phyloP scores from a whole-genome alignment of 108 stramenopile genomes.

The Fragilaria radians region DNA sequence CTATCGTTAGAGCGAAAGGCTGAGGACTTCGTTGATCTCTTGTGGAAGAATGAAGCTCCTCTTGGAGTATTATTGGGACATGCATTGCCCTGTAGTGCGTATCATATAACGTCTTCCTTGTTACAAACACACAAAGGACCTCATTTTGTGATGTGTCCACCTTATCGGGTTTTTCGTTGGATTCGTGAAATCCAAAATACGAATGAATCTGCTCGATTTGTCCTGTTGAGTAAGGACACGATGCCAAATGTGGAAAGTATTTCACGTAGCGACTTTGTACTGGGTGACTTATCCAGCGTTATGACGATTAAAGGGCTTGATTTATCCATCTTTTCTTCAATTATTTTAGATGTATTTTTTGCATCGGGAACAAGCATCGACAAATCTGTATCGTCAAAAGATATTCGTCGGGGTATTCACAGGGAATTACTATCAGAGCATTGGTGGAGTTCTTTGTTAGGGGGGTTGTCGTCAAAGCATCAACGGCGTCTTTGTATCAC shows the following conservation, averaged over 20 bases:
- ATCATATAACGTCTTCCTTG: neutral
- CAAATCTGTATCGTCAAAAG: neutral
- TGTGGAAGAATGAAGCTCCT: neutral
- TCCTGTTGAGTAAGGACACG: no score
- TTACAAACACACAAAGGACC: neutral
- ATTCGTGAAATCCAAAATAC: neutral
- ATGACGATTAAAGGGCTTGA: no score
- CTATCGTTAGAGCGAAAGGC: neutral
- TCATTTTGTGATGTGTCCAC: neutral
- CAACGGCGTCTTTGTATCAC: neutral
- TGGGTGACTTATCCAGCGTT: no score
- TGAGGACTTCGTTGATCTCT: neutral
- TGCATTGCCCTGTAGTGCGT: neutral
- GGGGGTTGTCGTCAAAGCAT: neutral
- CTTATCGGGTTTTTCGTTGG: neutral
- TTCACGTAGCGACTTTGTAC: no score
- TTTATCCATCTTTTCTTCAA: slow-evolving; percentile 5
- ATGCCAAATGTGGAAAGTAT: no score
- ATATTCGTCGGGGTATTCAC: neutral
- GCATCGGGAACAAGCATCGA: neutral
- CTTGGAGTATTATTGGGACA: neutral
- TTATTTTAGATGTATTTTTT: slow-evolving; percentile 20
- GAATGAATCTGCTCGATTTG: no score
- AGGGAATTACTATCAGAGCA: neutral
- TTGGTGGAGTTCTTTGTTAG: neutral